Percentiles rank a stretch among this genome's conserved stretches.
Evolutionary conservation across 1,139 yeast species (phyloP).

Genomic region (Lodderomyces margitis): DNA sequence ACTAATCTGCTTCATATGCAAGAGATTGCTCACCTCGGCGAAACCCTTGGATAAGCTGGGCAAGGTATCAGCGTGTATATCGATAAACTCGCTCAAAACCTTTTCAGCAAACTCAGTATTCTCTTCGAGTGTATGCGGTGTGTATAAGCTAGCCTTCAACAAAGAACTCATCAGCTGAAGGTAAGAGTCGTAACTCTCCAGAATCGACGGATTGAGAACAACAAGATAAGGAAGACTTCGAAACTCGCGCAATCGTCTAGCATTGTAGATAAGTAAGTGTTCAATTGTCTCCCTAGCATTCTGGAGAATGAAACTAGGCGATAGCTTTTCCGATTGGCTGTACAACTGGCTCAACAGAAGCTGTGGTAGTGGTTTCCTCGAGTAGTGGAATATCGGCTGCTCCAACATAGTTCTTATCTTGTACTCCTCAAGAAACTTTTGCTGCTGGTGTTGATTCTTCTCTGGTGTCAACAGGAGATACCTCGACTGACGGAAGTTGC

Average conservation of each 20-base stretch:
- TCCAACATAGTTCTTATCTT: slow-evolving; percentile 51
- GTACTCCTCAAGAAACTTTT: slow-evolving; percentile 42
- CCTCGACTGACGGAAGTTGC: no score
- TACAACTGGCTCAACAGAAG: slow-evolving; percentile 47
- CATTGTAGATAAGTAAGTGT: slow-evolving; percentile 44
- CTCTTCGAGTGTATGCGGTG: slow-evolving; percentile 49
- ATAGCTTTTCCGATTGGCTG: slow-evolving; percentile 39
- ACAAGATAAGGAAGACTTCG: slow-evolving; percentile 78
- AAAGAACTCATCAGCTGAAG: slow-evolving; percentile 67
- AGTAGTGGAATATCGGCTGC: slow-evolving; percentile 49
- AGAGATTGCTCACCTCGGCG: slow-evolving; percentile 61
- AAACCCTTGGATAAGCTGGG: slow-evolving; percentile 81
- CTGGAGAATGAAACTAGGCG: slow-evolving; percentile 31
- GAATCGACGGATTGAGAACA: slow-evolving; percentile 83
- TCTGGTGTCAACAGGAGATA: no score
- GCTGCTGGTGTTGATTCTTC: slow-evolving; percentile 18
- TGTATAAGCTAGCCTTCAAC: slow-evolving; percentile 39
- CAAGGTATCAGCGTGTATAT: slow-evolving; percentile 78
- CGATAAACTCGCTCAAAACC: slow-evolving; percentile 59
- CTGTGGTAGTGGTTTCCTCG: slow-evolving; percentile 45
- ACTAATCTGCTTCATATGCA: slow-evolving; percentile 52
- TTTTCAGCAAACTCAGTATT: slow-evolving; percentile 48
- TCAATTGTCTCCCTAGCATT: slow-evolving; percentile 45
- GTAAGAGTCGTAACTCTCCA: slow-evolving; percentile 75
- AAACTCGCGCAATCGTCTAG: slow-evolving; percentile 64